Evolutionary conservation across 1,284 basidiomycete genomes (phyloP).

Genomic region (Ganoderma sp.): DNA sequence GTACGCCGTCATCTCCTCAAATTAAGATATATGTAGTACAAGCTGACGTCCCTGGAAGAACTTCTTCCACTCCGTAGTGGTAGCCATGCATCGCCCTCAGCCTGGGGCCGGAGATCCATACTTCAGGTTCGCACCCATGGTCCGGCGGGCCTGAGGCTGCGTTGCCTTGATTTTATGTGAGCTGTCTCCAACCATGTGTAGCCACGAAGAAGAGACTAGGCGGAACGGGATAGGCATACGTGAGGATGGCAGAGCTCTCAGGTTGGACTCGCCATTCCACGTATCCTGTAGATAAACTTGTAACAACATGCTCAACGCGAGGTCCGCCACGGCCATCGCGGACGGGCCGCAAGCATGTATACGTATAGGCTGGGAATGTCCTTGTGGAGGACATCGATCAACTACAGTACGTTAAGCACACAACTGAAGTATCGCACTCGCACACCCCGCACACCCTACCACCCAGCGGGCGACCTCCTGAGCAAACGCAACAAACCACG

Average conservation of each 20-base stretch:
- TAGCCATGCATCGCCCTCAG: neutral
- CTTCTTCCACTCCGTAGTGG: neutral
- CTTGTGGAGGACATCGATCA: too few species aligned
- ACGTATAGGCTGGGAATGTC: neutral
- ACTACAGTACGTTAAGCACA: too few species aligned
- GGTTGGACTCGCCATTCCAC: neutral
- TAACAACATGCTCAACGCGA: neutral
- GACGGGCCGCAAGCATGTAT: neutral
- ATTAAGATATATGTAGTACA: neutral
- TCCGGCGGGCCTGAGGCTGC: too few species aligned
- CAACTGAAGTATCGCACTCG: too few species aligned
- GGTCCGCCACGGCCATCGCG: neutral
- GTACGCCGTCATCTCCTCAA: neutral
- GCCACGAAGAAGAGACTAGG: neutral
- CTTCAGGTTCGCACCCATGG: neutral
- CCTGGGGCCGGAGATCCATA: neutral
- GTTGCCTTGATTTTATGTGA: too few species aligned
- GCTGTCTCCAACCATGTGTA: too few species aligned
- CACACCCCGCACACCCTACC: too few species aligned
- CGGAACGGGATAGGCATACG: too few species aligned
- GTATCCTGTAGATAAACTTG: neutral
- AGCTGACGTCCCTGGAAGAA: neutral
- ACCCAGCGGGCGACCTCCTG: too few species aligned
- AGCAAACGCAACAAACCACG: too few species aligned
- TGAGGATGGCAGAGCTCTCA: too few species aligned